Percentiles rank a stretch among this genome's conserved stretches.
These are phyloP conservation scores for Cucurbita moschata DNA, from an alignment of 306 rosid genomes.

Conservation along the genomic window DNA sequence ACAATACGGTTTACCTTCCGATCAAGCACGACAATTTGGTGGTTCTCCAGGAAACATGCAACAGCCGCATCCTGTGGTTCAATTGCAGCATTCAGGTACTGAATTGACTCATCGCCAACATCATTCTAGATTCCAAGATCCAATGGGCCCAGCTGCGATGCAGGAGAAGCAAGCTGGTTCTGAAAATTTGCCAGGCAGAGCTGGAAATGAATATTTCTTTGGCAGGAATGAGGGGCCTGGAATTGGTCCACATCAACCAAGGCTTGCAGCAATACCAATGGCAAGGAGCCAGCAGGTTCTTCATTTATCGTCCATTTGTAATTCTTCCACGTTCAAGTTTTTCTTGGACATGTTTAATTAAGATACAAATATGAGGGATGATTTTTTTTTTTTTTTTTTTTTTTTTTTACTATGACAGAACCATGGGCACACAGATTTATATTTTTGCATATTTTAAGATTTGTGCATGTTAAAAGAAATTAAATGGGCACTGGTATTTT, in stretches of 20 bases:
- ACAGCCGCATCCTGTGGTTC: conserved; percentile 43
- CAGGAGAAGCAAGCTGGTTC: conserved; percentile 51
- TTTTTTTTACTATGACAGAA: neutral
- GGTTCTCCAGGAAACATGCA: conserved; percentile 37
- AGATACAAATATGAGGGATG: neutral
- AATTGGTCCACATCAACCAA: conserved; percentile 50
- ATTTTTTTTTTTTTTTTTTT: too few species aligned
- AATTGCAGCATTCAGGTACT: conserved; percentile 40
- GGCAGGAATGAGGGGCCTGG: conserved; percentile 45
- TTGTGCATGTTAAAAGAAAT: neutral
- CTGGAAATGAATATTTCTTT: conserved; percentile 52
- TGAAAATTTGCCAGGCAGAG: conserved; percentile 39
- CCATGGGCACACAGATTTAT: neutral
- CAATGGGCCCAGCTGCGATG: conserved; percentile 46
- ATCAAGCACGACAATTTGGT: conserved; percentile 48
- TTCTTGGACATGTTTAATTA: neutral
- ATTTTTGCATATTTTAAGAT: neutral
- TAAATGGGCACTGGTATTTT: neutral
- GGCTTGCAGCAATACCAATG: conserved; percentile 53
- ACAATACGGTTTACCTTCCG: conserved; percentile 37
- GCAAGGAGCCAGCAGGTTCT: conserved; percentile 65
- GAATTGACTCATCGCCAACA: conserved; percentile 44
- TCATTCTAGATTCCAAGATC: conserved; percentile 54
- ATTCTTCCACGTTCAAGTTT: neutral
- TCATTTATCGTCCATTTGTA: neutral